Evolutionary conservation across 352 stramenopile species (phyloP).

Genomic region (Chrysophaeum taylorii): DNA sequence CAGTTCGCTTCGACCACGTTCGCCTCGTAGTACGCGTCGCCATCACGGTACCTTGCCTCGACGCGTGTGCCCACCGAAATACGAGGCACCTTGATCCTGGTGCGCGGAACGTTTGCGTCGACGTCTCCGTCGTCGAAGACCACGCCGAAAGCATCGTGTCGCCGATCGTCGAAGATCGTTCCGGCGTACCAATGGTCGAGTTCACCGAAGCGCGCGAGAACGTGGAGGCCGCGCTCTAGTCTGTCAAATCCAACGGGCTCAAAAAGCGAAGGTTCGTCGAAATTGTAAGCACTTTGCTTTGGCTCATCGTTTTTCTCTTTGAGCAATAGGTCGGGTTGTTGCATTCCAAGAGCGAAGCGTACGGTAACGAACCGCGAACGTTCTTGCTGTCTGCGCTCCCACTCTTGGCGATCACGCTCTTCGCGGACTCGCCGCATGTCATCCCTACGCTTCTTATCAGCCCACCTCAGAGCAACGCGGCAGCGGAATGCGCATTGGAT

Average conservation of each 20-base stretch:
- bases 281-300: too few species aligned
- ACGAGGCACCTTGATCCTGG: neutral
- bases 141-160: neutral
- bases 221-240: too few species aligned
- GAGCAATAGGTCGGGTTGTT: neutral
- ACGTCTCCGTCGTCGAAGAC: constrained; percentile 12
- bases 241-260: too few species aligned
- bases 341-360: neutral
- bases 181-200: neutral
- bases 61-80: neutral
- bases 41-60: neutral
- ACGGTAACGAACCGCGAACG: neutral
- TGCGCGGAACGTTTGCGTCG: neutral
- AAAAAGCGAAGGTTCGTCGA: too few species aligned
- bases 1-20: neutral
- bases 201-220: constrained; percentile 1
- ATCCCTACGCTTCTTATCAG: neutral
- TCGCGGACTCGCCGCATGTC: neutral
- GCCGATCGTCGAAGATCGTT: neutral
- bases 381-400: neutral
- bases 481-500: neutral
- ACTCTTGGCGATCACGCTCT: neutral
- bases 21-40: neutral
- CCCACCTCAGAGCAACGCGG: neutral
- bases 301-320: too few species aligned